Base-by-base conservation (phyloP, 768 basidiomycete species). In the Lentinula edodes region DNA sequence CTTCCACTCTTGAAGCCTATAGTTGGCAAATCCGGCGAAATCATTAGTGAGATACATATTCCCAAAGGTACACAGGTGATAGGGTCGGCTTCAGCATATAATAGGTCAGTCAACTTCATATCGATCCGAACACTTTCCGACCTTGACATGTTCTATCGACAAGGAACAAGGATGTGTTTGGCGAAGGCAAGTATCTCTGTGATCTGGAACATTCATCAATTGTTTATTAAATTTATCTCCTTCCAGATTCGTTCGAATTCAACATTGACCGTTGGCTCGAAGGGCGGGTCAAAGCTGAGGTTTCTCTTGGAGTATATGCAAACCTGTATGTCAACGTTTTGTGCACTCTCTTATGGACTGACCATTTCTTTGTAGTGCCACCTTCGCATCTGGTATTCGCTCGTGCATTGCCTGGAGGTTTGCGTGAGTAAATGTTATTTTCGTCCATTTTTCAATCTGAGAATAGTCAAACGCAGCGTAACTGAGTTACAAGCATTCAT, bases 401-500 rank as follows among this genome's bases (percentile, higher is more conserved):
- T 66, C 66, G 0, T 72, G 71, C 53, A 68, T 72, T 39, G 71
- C 70, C 5, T 72, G 71, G 71, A 63, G 69, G 62, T 69, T 71
- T 46, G 68, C 71, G 70, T 70, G 45, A 43, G 71, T 66, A 3
- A 5, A 6, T 41, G 13, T 18, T 15, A 6, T 54, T 35, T 23
- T 4, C 7, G 61, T 57, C n/a, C 16, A 12, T 18, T n/a, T 16
- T 34, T 51, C 50, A 10, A 51, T 34, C 46, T 48, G 2, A 48
- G 20, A 48, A 48, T 23, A 9, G 7, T 1, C 6, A 34, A 16
- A 18, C 35, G 10, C 63, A 76, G 74, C 3, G 66, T 85, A 0
- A 67, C 78, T 36, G 84, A 88, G 67, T 67, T 86, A 15, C 86
- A 87, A 62, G 76, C 79, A 0, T 85, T 88, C 69, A 66, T 87